Base-by-base conservation (phyloP, 2,329 filamentous ascomycete species). In the Fusarium paranaense region DNA sequence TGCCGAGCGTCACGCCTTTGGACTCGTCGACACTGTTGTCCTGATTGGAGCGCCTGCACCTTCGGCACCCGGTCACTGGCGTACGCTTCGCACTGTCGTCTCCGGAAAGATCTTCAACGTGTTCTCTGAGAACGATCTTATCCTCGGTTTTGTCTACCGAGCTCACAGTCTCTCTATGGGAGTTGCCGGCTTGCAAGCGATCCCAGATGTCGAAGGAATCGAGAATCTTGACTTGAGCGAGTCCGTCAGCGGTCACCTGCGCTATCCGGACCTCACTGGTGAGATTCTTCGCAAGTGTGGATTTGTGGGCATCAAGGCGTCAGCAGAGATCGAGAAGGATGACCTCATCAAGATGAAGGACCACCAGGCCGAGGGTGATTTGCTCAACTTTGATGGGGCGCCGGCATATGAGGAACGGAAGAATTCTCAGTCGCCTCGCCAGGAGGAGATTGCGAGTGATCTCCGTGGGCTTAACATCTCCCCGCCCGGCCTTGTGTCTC, bases 81-180 rank as follows among this genome's bases (percentile, higher is more conserved):
- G 92, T 52, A 86, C 90, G 40, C 90, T 97, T 74, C 90, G 94
- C 33, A 90, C 90, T 52, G 94, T 96, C 1, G 95, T 97, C 1
- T 90, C 92, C 2, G 95, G 95, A 3, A 90, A 93, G 66, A 87
- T 98, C 9, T 93, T 97, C 76, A 98, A 98, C 76, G 94, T 96
- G 10, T 98, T 93, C 83, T 96, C 94, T 2, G 91, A 92, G 62
- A 95, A 97, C 69, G 95, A 98, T 82, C 94, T 94, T 78, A 91
- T 98, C 35, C 90, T 98, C 1, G 95, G 91, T 1, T 96, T 98
- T 80, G 86, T 98, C 20, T 98, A 98, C 81, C 91, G 95, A 52
- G 92, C 94, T 3, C 95, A 93, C 45, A 95, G 92, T 67, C 89
- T 97, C 32, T 93, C 97, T 73, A 88, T 94, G 45, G 95, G 95